phyloP scores from a whole-genome alignment of 176 grass and related monocot genomes.

The Oryza officinalis region DNA sequence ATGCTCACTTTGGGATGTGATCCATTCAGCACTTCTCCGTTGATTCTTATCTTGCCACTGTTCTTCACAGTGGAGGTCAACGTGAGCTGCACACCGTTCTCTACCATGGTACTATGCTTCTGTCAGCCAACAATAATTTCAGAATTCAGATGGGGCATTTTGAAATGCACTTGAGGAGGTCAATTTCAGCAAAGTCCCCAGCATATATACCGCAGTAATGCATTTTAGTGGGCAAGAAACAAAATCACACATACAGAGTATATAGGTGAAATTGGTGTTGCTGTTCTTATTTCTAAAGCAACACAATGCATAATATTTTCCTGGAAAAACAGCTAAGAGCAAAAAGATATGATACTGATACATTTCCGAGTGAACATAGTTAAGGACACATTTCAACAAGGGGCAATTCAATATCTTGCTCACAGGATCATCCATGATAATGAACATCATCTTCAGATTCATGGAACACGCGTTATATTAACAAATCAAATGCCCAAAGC shows the following conservation, averaged over 20 bases:
- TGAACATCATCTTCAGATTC: too few species aligned
- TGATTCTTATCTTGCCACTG: conserved; percentile 30
- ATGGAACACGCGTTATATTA: not conserved
- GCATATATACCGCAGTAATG: not conserved
- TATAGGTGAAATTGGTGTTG: too few species aligned
- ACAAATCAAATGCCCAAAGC: too few species aligned
- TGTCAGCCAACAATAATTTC: not conserved
- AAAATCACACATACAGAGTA: too few species aligned
- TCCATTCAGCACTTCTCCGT: conserved; percentile 29
- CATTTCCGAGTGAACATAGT: too few species aligned
- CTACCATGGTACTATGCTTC: conserved; percentile 45
- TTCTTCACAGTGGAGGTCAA: conserved; percentile 40
- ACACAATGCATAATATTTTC: too few species aligned
- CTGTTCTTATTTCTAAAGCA: too few species aligned
- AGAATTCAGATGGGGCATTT: not conserved
- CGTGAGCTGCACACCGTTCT: conserved; percentile 42
- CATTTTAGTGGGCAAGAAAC: too few species aligned
- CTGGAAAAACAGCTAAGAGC: not conserved
- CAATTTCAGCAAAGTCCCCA: not conserved
- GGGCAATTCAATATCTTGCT: too few species aligned
- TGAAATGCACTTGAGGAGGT: too few species aligned
- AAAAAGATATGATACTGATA: not conserved
- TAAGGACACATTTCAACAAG: too few species aligned
- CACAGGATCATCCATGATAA: too few species aligned
- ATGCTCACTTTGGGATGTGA: conserved; percentile 45